Evolutionary conservation across 2,329 filamentous ascomycete genomes (phyloP).

Genomic region (Phaeoacremonium minimum): DNA sequence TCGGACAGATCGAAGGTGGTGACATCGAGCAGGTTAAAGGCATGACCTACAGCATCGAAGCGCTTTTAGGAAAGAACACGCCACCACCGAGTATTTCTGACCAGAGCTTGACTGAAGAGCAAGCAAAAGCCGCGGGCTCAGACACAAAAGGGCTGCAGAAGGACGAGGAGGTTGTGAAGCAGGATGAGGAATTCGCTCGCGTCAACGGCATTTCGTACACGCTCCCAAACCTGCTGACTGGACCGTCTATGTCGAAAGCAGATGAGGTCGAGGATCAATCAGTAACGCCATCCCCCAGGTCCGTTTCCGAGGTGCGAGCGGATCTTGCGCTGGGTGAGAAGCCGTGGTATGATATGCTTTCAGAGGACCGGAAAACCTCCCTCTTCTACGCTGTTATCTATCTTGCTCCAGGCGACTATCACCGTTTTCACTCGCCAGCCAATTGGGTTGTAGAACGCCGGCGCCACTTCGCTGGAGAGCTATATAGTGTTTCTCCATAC

Average conservation of each 20-base stretch:
- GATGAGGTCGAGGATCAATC: constrained; percentile 69
- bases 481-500: constrained; percentile 93
- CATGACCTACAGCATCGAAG: constrained; percentile 95
- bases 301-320: constrained; percentile 77
- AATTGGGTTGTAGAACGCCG: constrained; percentile 93
- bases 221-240: constrained; percentile 80
- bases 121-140: constrained; percentile 15
- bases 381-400: constrained; percentile 96
- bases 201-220: constrained; percentile 97
- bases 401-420: constrained; percentile 94
- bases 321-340: constrained; percentile 71
- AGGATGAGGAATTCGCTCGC: constrained; percentile 87
- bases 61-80: constrained; percentile 70
- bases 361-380: constrained; percentile 58
- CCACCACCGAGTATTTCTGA: constrained; percentile 50
- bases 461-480: constrained; percentile 95
- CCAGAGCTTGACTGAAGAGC: constrained; percentile 19
- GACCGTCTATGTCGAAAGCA: constrained; percentile 42
- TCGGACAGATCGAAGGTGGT: constrained; percentile 84
- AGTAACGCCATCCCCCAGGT: constrained; percentile 59
- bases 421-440: constrained; percentile 93
- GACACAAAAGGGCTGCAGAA: constrained; percentile 27
- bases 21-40: constrained; percentile 99
- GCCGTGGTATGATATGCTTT: constrained; percentile 68
- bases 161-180: constrained; percentile 64